Base-by-base conservation (phyloP, 2,329 filamentous ascomycete genomes). In the Aspergillus tanneri region DNA sequence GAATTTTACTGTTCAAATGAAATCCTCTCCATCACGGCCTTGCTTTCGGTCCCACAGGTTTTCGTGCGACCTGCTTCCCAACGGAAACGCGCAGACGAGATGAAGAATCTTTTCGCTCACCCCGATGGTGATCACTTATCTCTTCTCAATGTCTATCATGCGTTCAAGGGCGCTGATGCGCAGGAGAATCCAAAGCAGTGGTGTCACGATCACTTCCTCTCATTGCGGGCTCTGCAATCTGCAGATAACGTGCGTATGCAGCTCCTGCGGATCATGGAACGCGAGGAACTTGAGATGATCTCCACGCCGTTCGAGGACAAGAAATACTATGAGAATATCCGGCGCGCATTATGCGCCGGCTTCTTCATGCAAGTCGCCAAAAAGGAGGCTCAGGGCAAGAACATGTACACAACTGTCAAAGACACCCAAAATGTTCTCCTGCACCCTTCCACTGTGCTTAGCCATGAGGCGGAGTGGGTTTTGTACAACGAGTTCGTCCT, bases 311-410 rank as follows among this genome's bases (percentile, higher is more conserved):
- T 96, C 65, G 87, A 91, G 62, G 86, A 97, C 74, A 96, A 95
- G 78, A 89, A 95, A 66, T 99, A 99, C 77, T 99, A 97, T 73
- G 90, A 84, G 69, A 99, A 99, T 70, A 99, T 99, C 63, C 88
- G 92, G 36, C 85, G 90, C 28, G 92, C 93, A 7, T 80, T 99
- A 11, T 86, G 96, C 10, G 82, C 91, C 1, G 93, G 95, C 25
- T 99, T 99, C 80, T 99, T 99, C 79, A 99, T 99, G 93, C 93
- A 99, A 70, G 89, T 97, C 18, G 95, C 93, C 50, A 96, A 95
- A 83, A 90, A 87, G 67, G 90, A 97, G 65, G 83, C 82, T 43
- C 85, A 82, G 23, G 88, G 88, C 65, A 97, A 97, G 78, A 72
- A 58, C 52, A 83, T 88, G 34, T 99, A 99, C 74, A 84, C 86